Base-by-base conservation (phyloP, 371 early-diverging fungal genomes). In the Blyttiomyces sp. region DNA sequence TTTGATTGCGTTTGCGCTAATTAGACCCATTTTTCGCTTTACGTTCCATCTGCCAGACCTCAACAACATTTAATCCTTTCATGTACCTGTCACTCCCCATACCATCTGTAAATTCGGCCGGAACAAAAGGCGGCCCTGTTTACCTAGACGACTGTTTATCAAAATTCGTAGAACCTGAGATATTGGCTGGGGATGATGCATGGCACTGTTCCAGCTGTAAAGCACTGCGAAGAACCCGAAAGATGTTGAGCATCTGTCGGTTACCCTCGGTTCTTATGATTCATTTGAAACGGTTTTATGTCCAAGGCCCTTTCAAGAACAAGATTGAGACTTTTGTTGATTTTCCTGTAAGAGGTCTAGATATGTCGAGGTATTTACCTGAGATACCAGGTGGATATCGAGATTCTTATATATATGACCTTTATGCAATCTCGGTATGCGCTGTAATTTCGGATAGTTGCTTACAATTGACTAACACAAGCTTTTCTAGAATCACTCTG, bases 31-130 rank as follows among this genome's bases (percentile, higher is more conserved):
- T 46, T 48, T 48, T 54, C n/a, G 34, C 23, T 16, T 43, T 9
- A 19, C 2, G 17, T 1, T 33, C 16, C 1, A 31, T 31, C 50
- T 1, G 19, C 7, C 17, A 86, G 85, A 88, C 89, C 2, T 94
- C 94, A 2, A 89, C 90, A 0, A 95, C 93, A 0, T 95, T 89
- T 64, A 90, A 94, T 54, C 77, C 90, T 0, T 95, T 95, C 75
- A 93, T 94, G 86, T 91, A 88, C 55, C 70, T 99, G 17, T 88
- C 95, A 0, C 69, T 98, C 7, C 96, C 98, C 3, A 94, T 99
- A 49, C 95, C 96, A 3, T 16, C 36, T 0, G 43, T 24, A 9
- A 69, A 72, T 50, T 49, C 54, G 11, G 34, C 54, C 11, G 71
- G 73, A 13, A 54, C 54, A 19, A 61, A 61, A 42, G 66, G 63